These are phyloP conservation scores for Clarireedia hainanense DNA, from an alignment of 2,329 filamentous ascomycete genomes.

Conservation along the genomic window DNA sequence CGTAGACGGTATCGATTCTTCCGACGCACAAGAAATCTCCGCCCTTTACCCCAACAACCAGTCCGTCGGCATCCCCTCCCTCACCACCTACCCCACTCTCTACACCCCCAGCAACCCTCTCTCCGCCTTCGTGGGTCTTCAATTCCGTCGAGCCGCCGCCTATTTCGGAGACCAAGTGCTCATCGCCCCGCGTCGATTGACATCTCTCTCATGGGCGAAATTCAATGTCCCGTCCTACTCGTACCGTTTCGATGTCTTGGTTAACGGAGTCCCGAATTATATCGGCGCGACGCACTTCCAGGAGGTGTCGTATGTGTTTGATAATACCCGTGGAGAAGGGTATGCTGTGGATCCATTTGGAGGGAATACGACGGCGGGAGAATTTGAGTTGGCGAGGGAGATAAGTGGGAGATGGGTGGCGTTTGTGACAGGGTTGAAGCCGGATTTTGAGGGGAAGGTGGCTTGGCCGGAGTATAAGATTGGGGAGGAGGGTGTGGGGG, in stretches of 20 bases:
- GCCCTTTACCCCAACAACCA: slow-evolving; percentile 44
- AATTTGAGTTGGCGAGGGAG: slow-evolving; percentile 5
- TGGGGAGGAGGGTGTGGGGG: background rate
- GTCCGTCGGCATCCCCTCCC: slow-evolving; percentile 38
- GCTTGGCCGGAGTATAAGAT: background rate
- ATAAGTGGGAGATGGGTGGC: slow-evolving; percentile 14
- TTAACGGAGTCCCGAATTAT: slow-evolving; percentile 24
- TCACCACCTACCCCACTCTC: slow-evolving; percentile 16
- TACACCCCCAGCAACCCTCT: slow-evolving; percentile 16
- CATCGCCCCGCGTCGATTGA: slow-evolving; percentile 8
- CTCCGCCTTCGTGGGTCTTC: slow-evolving; percentile 30
- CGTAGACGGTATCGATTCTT: background rate
- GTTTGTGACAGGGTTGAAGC: slow-evolving; percentile 9
- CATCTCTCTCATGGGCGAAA: slow-evolving; percentile 11
- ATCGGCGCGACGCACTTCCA: slow-evolving; percentile 34
- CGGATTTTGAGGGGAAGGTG: slow-evolving; percentile 5
- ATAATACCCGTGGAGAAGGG: slow-evolving; percentile 42
- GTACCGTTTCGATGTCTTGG: slow-evolving; percentile 39
- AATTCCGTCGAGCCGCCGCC: slow-evolving; percentile 10
- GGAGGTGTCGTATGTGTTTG: slow-evolving; percentile 46
- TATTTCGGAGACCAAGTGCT: slow-evolving; percentile 16
- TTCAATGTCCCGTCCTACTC: slow-evolving; percentile 22
- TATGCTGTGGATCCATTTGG: slow-evolving; percentile 24
- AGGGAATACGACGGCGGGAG: background rate
- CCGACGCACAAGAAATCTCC: slow-evolving; percentile 28